Base-by-base conservation (phyloP, 1,139 yeast species). In the Candida sp. region DNA sequence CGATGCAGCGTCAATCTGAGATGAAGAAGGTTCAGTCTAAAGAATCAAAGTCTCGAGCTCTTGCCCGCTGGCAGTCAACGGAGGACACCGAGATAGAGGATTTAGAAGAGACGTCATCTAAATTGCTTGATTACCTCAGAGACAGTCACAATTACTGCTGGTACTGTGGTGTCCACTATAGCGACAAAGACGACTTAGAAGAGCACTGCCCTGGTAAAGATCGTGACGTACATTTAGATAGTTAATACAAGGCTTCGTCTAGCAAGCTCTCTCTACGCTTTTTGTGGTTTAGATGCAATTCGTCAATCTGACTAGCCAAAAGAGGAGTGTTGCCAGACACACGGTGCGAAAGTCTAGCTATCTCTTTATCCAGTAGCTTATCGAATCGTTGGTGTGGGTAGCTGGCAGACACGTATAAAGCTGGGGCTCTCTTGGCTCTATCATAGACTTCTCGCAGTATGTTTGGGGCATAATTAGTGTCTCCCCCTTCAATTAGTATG, bases 121-220 rank as follows among this genome's bases (percentile, higher is more conserved):
- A 37, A 3, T 46, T 44, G 8, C 58, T 71, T 12, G 43, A 46
- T n/a, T 63, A 65, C 47, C 56, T 69, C 17, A 60, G 76, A 35
- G 49, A 51, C 4, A 42, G 39, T 1, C 68, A 62, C 44, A 44
- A 47, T 27, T 72, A 66, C 51, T 72, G 77, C 51, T 67, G 60
- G 50, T 71, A 60, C 52, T 72, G 77, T 56, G 75, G 76, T 1
- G 44, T 55, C 11, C 39, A 42, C 22, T 71, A 57, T 45, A 51
- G 53, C 1, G 55, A 46, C 28, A 26, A 38, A n/a, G 27, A 28
- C 6, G 59, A 56, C 31, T 41, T 54, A 7, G 34, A 25, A 3
- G 37, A 32, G 1, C 54, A 58, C 39, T 72, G 72, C 46, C 72
- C 72, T 2, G 72, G 72, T 1, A 45, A 44, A 42, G 12, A 11